Conservation (phyloP, 257 asterid species). For the Penstemon eatonii region DNA sequence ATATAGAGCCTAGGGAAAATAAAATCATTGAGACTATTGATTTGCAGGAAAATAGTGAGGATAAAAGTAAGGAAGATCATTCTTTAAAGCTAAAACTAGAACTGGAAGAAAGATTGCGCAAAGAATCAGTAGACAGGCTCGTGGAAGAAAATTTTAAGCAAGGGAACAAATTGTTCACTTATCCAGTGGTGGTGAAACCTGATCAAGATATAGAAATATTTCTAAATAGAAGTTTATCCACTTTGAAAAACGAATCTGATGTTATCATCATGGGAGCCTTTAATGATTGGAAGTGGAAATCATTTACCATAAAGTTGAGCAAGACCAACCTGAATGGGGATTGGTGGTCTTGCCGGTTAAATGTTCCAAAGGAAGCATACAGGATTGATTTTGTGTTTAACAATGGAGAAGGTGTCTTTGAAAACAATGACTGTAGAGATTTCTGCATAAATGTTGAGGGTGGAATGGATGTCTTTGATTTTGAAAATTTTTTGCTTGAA, state of each 20-base stretch:
- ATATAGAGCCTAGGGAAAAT: conserved; percentile 14
- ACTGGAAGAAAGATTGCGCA: conserved; percentile 49
- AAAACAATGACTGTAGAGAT: conserved; percentile 75
- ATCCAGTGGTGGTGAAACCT: conserved; percentile 75
- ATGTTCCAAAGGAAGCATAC: conserved; percentile 92
- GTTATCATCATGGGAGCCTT: conserved; percentile 86
- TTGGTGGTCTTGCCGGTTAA: conserved; percentile 90
- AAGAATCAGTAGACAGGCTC: conserved; percentile 58
- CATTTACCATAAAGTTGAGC: conserved; percentile 64
- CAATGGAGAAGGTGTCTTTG: conserved; percentile 82
- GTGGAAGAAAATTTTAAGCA: conserved; percentile 60
- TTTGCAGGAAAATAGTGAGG: conserved; percentile 38
- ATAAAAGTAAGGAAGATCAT: conserved; percentile 32
- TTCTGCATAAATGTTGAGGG: conserved; percentile 73
- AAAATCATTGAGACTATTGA: conserved; percentile 24
- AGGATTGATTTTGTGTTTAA: conserved; percentile 83
- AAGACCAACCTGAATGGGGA: conserved; percentile 72
- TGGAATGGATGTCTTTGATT: conserved; percentile 71
- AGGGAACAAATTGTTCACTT: conserved; percentile 68
- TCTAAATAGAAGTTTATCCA: conserved; percentile 74
- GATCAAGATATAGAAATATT: conserved; percentile 71
- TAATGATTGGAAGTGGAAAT: conserved; percentile 89
- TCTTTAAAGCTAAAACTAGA: conserved; percentile 59
- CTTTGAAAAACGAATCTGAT: conserved; percentile 66
- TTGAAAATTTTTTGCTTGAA: conserved; percentile 89